A percentile compares a stretch with the other conserved stretches of the same genome.
phyloP scores from a whole-genome alignment of 2,329 filamentous ascomycete genomes.

The Sarocladium kiliense region DNA sequence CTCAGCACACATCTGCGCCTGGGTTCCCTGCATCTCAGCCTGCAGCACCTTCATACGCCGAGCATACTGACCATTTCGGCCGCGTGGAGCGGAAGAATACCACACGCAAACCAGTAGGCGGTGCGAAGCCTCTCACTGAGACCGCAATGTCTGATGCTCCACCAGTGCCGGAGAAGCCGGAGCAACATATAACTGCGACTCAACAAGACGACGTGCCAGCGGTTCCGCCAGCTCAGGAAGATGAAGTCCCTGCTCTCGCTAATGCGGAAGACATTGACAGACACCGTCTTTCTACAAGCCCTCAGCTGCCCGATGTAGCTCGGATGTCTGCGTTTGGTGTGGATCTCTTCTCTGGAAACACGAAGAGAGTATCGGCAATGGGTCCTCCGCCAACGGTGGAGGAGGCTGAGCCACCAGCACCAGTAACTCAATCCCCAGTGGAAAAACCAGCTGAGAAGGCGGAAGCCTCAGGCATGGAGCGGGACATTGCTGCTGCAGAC shows the following conservation, averaged over 20 bases:
- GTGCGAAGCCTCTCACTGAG: slow-evolving; percentile 6
- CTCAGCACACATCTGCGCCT: slow-evolving; percentile 11
- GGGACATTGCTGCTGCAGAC: background rate
- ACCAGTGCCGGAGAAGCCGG: slow-evolving; percentile 23
- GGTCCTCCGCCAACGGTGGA: background rate
- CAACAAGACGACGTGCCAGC: background rate
- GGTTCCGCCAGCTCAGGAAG: background rate
- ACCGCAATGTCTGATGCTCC: slow-evolving; percentile 17
- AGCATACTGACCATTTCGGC: slow-evolving; percentile 7
- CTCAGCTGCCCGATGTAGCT: slow-evolving; percentile 51
- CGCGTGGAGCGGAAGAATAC: slow-evolving; percentile 3
- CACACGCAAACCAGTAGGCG: slow-evolving; percentile 6
- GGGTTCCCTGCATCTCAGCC: background rate
- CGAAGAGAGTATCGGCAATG: slow-evolving; percentile 19
- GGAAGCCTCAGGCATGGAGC: background rate
- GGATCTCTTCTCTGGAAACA: slow-evolving; percentile 42
- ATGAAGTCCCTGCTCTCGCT: background rate
- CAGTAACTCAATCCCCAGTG: background rate
- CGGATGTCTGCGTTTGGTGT: slow-evolving; percentile 57
- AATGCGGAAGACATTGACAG: slow-evolving; percentile 12
- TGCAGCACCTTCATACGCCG: background rate
- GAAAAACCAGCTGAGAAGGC: background rate
- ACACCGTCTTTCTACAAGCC: slow-evolving; percentile 43
- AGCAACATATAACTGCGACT: background rate
- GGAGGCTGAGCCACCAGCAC: background rate